These are phyloP conservation scores for Cladosporium cucumerinum DNA, from an alignment of 2,329 filamentous ascomycete species.

Conservation along the genomic window DNA sequence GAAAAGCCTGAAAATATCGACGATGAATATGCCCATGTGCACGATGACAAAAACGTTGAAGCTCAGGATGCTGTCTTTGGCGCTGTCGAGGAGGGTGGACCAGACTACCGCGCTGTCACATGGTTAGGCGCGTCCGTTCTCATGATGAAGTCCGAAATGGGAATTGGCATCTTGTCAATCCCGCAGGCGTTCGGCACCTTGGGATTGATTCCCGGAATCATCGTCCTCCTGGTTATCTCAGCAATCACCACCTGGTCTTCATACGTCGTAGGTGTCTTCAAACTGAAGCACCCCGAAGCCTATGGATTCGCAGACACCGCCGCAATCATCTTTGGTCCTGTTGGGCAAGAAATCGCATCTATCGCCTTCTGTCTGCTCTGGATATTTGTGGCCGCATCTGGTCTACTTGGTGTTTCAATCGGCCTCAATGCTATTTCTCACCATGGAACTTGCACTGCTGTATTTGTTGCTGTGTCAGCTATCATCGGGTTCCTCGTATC, in stretches of 20 bases:
- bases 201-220: constrained; percentile 48
- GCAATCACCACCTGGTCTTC: constrained; percentile 49
- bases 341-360: constrained; percentile 50
- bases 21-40: constrained; percentile 12
- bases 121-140: constrained; percentile 45
- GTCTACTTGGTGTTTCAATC: constrained; percentile 6
- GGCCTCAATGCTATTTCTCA: constrained; percentile 25
- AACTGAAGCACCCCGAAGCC: constrained; percentile 52
- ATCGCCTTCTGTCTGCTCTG: constrained; percentile 18
- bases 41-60: constrained; percentile 14
- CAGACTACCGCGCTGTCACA: constrained; percentile 28
- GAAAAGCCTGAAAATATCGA: constrained; percentile 7
- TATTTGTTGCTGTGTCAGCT: constrained; percentile 41
- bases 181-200: constrained; percentile 45
- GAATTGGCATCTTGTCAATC: constrained; percentile 49
- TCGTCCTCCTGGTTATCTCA: constrained; percentile 41
- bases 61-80: constrained; percentile 25
- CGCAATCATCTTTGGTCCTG: constrained; percentile 51
- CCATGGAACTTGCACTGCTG: constrained; percentile 38
- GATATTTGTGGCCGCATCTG: constrained; percentile 12
- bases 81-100: constrained; percentile 18
- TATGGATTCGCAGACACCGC: constrained; percentile 58
- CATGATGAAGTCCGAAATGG: constrained; percentile 48
- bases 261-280: constrained; percentile 52
- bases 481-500: constrained; percentile 39